A percentile compares a stretch with the other conserved stretches of the same genome.
Conservation (phyloP, 2,329 filamentous ascomycete genomes). For the Xylaria sp. region DNA sequence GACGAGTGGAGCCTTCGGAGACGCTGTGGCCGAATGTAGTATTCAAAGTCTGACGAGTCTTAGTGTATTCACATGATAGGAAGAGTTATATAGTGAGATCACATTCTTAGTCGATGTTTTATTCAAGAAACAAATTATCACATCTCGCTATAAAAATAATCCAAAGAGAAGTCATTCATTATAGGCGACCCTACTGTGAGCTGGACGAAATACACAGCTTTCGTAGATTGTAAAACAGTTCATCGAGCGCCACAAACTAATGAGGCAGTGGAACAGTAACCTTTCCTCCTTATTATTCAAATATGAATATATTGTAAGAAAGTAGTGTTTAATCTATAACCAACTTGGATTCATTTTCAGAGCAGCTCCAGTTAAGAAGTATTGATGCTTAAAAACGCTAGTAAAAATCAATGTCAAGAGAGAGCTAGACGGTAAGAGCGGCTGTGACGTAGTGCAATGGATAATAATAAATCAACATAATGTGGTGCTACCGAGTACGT, state of each 20-base stretch:
- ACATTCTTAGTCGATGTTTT: neutral
- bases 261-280: neutral
- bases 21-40: neutral
- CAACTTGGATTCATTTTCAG: neutral
- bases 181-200: neutral
- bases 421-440: neutral
- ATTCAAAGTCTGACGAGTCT: constrained; percentile 3
- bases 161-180: neutral
- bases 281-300: neutral
- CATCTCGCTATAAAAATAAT: too few species aligned
- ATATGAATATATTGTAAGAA: neutral
- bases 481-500: neutral
- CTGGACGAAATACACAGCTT: neutral
- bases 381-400: neutral
- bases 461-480: neutral
- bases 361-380: neutral
- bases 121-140: neutral
- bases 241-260: neutral
- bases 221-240: neutral
- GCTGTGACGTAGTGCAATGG: neutral
- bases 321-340: neutral
- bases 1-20: constrained; percentile 27
- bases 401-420: neutral
- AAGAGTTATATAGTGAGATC: neutral
- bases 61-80: constrained; percentile 6